phyloP scores from a whole-genome alignment of 345 rosid species.

The Jatropha curcas region DNA sequence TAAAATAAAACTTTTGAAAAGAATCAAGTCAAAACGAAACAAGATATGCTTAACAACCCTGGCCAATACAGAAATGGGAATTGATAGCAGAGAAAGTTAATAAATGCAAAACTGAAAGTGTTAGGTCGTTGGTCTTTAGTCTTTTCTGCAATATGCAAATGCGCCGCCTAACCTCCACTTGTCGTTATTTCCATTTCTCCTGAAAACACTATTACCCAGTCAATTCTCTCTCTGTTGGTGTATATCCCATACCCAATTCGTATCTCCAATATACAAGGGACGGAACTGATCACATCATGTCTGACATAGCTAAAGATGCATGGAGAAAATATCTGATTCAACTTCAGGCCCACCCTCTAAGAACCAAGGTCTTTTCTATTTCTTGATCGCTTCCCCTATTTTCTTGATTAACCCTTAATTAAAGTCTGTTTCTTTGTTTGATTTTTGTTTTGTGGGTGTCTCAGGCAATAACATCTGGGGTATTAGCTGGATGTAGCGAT shows the following conservation, averaged over 20 bases:
- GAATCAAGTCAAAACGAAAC: no score
- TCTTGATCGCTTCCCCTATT: not conserved
- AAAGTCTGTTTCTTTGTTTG: not conserved
- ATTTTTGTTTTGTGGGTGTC: conserved; percentile 11
- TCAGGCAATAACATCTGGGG: conserved; percentile 83
- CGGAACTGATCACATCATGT: conserved; percentile 44
- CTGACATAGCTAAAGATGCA: conserved; percentile 70
- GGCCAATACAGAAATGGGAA: no score
- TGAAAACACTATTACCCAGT: not conserved
- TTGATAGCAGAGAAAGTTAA: no score
- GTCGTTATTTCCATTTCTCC: not conserved
- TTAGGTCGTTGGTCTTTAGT: not conserved
- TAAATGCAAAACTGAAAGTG: no score
- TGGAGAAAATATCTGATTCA: conserved; percentile 88
- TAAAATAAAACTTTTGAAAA: no score
- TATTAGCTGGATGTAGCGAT: conserved; percentile 78
- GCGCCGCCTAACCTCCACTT: not conserved
- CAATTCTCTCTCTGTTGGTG: not conserved
- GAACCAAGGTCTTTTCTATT: conserved; percentile 64
- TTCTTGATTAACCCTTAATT: conserved; percentile 5
- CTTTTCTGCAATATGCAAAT: not conserved
- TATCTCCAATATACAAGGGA: not conserved
- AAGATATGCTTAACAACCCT: no score
- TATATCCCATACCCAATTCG: not conserved
- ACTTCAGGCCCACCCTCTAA: conserved; percentile 77